Evolutionary conservation across 2,329 filamentous ascomycete genomes (phyloP).

Genomic region (Chrysoporthe deuterocubensis): DNA sequence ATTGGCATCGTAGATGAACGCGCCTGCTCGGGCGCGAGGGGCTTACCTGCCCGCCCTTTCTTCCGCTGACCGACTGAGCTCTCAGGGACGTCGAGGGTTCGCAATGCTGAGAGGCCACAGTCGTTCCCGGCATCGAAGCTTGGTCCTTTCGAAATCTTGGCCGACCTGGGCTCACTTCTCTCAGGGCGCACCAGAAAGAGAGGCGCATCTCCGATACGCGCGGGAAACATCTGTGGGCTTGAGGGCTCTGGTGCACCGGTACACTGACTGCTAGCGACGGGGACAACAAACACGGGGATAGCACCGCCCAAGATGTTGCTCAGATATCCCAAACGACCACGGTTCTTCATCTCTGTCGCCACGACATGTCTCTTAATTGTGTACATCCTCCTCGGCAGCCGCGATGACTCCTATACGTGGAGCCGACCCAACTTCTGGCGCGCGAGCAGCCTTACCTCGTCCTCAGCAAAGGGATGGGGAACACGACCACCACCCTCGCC

Average conservation of each 20-base stretch:
- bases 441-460: background rate
- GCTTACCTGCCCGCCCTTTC: too few species aligned
- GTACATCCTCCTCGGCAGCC: background rate
- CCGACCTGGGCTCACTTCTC: background rate
- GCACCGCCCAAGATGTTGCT: conserved; percentile 1
- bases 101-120: too few species aligned
- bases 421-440: background rate
- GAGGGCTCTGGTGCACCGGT: background rate
- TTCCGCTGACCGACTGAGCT: too few species aligned
- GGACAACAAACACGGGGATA: background rate
- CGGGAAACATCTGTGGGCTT: background rate
- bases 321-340: background rate
- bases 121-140: background rate
- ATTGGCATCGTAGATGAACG: too few species aligned
- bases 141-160: background rate
- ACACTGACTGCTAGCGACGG: background rate
- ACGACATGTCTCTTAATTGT: background rate
- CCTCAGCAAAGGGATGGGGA: too few species aligned
- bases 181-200: background rate
- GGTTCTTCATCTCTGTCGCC: background rate
- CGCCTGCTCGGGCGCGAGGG: too few species aligned
- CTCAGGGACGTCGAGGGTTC: too few species aligned
- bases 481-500: background rate
- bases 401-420: background rate
- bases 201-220: background rate